Base-by-base conservation (phyloP, 2,329 filamentous ascomycete species). In the Coleophoma crateriformis region DNA sequence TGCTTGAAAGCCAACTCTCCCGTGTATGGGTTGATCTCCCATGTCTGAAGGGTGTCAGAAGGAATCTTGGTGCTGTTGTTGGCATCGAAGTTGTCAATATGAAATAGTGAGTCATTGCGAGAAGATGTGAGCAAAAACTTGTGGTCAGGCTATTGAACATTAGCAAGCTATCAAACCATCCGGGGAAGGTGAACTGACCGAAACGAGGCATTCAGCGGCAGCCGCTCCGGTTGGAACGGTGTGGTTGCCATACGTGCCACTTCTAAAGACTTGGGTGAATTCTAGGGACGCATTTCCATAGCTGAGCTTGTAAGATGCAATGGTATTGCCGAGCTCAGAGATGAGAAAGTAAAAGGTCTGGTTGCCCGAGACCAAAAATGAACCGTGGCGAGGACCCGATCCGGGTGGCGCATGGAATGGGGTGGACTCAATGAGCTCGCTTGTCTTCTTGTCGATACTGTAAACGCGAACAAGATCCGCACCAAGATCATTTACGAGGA, bases 41-140 rank as follows among this genome's bases (percentile, higher is more conserved):
- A 88, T 51, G 73, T 81, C 52, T 84, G 75, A 48, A 91, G 68
- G 1, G 85, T 78, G 64, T 88, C 85, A 0, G 83, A 84, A 8
- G 73, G 62, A 49, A 82, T 70, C 12, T 58, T 53, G 8, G 71
- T 73, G 54, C 57, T 67, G 61, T 75, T 70, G 56, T 59, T 53
- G 50, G 66, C 48, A 58, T 76, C 71, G 56, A 71, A 73, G 65
- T 73, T 72, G 50, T 71, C 67, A 49, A 78, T 71, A 13, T 60
- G 60, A 62, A 84, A 77, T 19, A 74, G 68, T 41, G 69, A 71
- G 61, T 85, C 84, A 61, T 78, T 77, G 53, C 88, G 83, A 54
- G 86, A 87, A 2, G 84, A 85, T 39, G 86, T 75, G 56, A 87
- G 72, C 46, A 90, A 63, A 69, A 82, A 87, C 34, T 75, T 77